Base-by-base conservation (phyloP, 495 filamentous ascomycete genomes). In the Cladorrhinum samala region DNA sequence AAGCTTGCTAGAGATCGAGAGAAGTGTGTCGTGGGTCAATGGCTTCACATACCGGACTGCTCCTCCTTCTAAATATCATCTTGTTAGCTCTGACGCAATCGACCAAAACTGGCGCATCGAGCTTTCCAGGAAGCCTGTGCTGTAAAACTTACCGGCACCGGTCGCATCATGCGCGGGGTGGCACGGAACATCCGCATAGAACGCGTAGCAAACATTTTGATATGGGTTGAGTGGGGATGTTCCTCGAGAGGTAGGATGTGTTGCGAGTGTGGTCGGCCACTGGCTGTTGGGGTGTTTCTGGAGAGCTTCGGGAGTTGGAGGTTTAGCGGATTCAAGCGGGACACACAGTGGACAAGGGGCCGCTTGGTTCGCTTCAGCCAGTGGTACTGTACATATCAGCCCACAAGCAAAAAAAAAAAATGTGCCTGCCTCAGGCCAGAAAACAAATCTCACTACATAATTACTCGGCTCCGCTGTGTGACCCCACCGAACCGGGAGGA, bases 101-200 rank as follows among this genome's bases (percentile, higher is more conserved):
- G 50, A 24, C 37, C 9, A 54, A 57, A 55, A 45, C 54, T 57
- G 48, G 30, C 52, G 52, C 48, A 49, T 2, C n/a, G 3, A 20
- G 13, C 18, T 30, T 14, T 39, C 41, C 6, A 37, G n/a, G n/a
- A 37, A 37, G 30, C 30, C 14, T n/a, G 5, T 41, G 11, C 7
- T 41, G 54, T 21, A 46, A 20, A 41, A 78, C 88, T 71, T 81
- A 96, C 93, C 57, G 92, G 92, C 68, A 90, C 67, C 64, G 89
- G 82, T 70, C 76, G 77, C 78, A 84, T 84, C 78, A 88, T 79
- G 63, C 81, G 78, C 68, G 76, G 64, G 24, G 82, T 81, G 43
- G 80, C 75, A 66, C 72, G 76, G 60, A 82, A 77, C 71, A 73
- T 74, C 56, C 73, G 70, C 58, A 80, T 61, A 66, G 73, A 62